phyloP scores from a whole-genome alignment of 2,329 filamentous ascomycete species.

The Tolypocladium album region DNA sequence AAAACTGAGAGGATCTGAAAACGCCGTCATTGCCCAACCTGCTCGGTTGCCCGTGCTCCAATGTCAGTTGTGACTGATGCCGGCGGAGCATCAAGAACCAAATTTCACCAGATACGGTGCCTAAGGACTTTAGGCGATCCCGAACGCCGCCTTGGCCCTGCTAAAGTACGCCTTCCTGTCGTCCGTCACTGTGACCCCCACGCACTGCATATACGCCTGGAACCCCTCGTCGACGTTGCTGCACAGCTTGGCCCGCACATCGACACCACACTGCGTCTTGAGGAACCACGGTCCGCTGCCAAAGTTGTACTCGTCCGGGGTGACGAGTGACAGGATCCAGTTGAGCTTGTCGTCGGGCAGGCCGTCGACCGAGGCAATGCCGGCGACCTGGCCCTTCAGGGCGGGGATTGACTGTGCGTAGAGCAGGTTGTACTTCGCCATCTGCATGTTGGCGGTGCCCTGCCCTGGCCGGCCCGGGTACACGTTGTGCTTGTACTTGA shows the following conservation, averaged over 20 bases:
- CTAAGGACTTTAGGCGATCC: conserved; percentile 9
- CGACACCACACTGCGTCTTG: conserved; percentile 27
- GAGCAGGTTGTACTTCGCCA: conserved; percentile 28
- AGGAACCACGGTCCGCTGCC: conserved; percentile 42
- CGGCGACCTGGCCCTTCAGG: conserved; percentile 22
- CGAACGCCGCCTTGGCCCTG: conserved; percentile 36
- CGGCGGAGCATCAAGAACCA: neutral
- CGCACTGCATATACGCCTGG: conserved; percentile 34
- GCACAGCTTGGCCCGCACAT: conserved; percentile 22
- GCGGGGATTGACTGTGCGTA: conserved; percentile 35
- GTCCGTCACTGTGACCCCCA: conserved; percentile 23
- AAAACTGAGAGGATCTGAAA: neutral
- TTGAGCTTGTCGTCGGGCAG: conserved; percentile 21
- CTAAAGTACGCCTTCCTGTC: conserved; percentile 29
- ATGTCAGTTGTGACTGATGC: neutral
- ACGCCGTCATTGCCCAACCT: neutral
- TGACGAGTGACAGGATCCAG: conserved; percentile 32
- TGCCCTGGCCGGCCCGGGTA: conserved; percentile 49
- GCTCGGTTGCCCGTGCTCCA: neutral
- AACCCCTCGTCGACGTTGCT: conserved; percentile 30
- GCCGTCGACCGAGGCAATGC: conserved; percentile 14
- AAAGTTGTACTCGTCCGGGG: conserved; percentile 41
- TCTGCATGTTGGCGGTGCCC: conserved; percentile 53
- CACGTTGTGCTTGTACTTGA: conserved; percentile 62
- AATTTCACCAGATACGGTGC: neutral